A percentile compares a stretch with the other conserved stretches of the same genome.
Conservation (phyloP, 495 filamentous ascomycete species). For the Opeltia flavorubescens region DNA sequence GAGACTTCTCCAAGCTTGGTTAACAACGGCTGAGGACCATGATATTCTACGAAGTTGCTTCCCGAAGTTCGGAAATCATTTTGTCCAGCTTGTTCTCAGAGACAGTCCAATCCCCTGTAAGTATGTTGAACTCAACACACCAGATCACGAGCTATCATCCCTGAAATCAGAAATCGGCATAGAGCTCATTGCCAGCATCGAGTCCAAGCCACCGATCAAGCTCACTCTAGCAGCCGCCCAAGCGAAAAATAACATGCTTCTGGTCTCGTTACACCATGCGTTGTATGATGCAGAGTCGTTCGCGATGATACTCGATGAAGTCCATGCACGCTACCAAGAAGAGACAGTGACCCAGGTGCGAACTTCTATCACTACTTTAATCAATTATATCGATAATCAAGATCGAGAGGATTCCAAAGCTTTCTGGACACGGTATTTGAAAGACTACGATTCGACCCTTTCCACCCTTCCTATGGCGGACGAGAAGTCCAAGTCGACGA, state of each 20-base stretch:
- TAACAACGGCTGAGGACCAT: slow-evolving; percentile 31
- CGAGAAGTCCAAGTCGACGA: slow-evolving; percentile 10
- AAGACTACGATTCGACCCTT: slow-evolving; percentile 20
- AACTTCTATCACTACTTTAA: slow-evolving; percentile 23
- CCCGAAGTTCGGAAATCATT: slow-evolving; percentile 34
- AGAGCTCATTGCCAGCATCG: slow-evolving; percentile 19
- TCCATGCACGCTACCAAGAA: slow-evolving; percentile 28
- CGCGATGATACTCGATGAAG: slow-evolving; percentile 43
- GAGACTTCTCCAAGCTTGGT: slow-evolving; percentile 46
- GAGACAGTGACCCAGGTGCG: slow-evolving; percentile 10
- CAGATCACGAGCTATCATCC: slow-evolving; percentile 7
- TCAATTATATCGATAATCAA: slow-evolving; percentile 31
- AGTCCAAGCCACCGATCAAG: slow-evolving; percentile 15
- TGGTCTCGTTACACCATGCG: slow-evolving; percentile 43
- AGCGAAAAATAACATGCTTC: slow-evolving; percentile 10
- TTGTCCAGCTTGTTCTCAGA: slow-evolving; percentile 51
- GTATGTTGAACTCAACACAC: slow-evolving; percentile 6
- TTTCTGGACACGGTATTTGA: slow-evolving; percentile 56
- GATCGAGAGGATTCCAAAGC: slow-evolving; percentile 34
- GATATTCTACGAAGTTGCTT: slow-evolving; percentile 70
- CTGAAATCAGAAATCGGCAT: slow-evolving; percentile 5
- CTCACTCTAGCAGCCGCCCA: slow-evolving; percentile 11
- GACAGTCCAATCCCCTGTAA: slow-evolving; percentile 13
- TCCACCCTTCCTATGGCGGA: slow-evolving; percentile 14
- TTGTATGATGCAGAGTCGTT: slow-evolving; percentile 82